Evolutionary conservation across 495 filamentous ascomycete genomes (phyloP).

Genomic region (Chaetomium tenue): DNA sequence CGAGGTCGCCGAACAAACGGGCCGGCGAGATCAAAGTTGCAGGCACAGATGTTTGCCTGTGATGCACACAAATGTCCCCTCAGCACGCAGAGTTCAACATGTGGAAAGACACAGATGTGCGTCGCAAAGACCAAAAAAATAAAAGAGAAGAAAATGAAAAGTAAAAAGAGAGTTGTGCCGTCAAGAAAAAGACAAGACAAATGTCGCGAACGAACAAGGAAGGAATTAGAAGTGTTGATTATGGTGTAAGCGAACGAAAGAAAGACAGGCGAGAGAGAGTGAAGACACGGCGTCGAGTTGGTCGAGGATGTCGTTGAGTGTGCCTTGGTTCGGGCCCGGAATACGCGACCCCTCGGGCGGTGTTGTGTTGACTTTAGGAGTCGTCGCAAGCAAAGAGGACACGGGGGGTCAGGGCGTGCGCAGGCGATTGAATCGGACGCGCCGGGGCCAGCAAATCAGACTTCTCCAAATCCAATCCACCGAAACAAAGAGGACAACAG

Average conservation of each 20-base stretch:
- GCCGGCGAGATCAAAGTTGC: slow-evolving; percentile 16
- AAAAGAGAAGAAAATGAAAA: slow-evolving; percentile 9
- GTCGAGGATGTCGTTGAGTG: slow-evolving; percentile 10
- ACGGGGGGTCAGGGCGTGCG: slow-evolving; percentile 21
- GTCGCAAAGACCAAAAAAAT: slow-evolving; percentile 6
- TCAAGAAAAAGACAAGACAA: slow-evolving; percentile 18
- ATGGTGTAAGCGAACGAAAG: slow-evolving; percentile 19
- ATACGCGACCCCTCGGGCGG: slow-evolving; percentile 13
- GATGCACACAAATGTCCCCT: slow-evolving; percentile 19
- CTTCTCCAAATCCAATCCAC: slow-evolving; percentile 9
- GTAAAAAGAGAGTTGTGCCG: slow-evolving; percentile 5
- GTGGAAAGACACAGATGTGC: slow-evolving; percentile 23
- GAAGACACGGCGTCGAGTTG: slow-evolving; percentile 17
- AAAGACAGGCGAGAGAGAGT: slow-evolving; percentile 15
- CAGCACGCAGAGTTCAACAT: slow-evolving; percentile 24
- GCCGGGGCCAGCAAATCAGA: slow-evolving; percentile 38
- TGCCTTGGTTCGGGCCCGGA: slow-evolving; percentile 4
- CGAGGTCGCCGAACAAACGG: slow-evolving; percentile 18
- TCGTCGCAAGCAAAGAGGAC: slow-evolving; percentile 13
- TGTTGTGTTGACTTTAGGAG: slow-evolving; percentile 19
- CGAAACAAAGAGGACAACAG: slow-evolving; percentile 20
- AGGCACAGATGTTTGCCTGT: slow-evolving; percentile 12
- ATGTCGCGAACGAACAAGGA: slow-evolving; percentile 8
- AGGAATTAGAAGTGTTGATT: slow-evolving; percentile 19
- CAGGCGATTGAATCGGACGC: slow-evolving; percentile 26